Conservation (phyloP, 441 rosid genomes). For the Croton setiger region DNA sequence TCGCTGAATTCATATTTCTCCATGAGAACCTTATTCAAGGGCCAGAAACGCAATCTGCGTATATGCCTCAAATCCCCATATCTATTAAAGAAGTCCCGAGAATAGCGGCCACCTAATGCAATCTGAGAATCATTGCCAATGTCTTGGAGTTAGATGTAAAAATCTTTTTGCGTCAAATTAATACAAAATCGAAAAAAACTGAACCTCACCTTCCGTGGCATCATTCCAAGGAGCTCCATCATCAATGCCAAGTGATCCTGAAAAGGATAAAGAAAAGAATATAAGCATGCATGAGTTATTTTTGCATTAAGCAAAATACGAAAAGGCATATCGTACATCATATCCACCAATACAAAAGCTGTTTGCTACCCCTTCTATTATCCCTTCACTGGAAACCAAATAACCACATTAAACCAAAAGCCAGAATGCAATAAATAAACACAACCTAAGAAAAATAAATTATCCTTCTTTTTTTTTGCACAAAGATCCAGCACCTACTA, state of each 20-base stretch:
- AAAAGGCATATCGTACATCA: background rate
- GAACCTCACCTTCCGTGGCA: conserved; percentile 73
- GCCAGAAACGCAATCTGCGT: conserved; percentile 65
- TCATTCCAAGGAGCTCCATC: conserved; percentile 80
- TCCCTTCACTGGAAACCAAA: conserved; percentile 1
- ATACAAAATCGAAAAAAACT: conserved; percentile 1
- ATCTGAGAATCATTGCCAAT: conserved; percentile 35
- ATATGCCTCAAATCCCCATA: conserved; percentile 71
- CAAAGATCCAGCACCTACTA: background rate
- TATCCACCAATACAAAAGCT: background rate
- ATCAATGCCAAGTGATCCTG: conserved; percentile 79
- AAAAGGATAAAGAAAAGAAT: conserved; percentile 5
- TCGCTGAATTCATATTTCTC: conserved; percentile 64
- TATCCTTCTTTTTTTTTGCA: background rate
- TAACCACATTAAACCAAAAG: background rate
- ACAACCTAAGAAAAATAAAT: background rate
- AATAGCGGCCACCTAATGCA: conserved; percentile 70
- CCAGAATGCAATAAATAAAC: background rate
- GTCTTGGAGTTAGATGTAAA: conserved; percentile 11
- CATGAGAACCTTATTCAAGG: conserved; percentile 51
- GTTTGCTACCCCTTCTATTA: background rate
- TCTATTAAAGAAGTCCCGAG: conserved; percentile 61
- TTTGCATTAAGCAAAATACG: background rate
- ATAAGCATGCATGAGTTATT: background rate
- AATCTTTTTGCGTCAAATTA: background rate